Evolutionary conservation across 108 stramenopile species (phyloP).

Genomic region (Discostella pseudostelligera): DNA sequence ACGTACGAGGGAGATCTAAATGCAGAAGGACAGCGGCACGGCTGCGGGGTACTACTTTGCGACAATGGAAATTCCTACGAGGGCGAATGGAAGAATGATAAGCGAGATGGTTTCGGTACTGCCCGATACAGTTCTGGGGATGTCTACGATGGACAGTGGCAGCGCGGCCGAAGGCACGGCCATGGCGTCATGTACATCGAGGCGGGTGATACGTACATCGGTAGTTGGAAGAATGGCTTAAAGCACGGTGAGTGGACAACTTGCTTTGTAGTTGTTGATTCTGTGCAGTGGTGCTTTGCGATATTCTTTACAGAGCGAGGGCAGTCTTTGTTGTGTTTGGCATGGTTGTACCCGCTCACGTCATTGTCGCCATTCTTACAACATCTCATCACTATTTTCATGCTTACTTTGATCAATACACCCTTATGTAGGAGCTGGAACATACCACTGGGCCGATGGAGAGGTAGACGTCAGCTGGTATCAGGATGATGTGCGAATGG

Average conservation of each 20-base stretch:
- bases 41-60: constrained; percentile 45
- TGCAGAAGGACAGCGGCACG: constrained; percentile 40
- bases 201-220: constrained; percentile 47
- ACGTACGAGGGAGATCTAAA: constrained; percentile 54
- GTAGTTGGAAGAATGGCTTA: constrained; percentile 46
- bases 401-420: too few relatives aligned
- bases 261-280: too few relatives aligned
- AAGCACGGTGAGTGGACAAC: too few relatives aligned
- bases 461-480: constrained; percentile 57
- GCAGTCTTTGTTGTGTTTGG: too few relatives aligned
- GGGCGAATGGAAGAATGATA: constrained; percentile 52
- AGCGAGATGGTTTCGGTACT: constrained; percentile 49
- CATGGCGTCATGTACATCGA: constrained; percentile 54
- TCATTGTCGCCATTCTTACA: too few relatives aligned
- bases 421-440: too few relatives aligned
- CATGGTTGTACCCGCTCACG: too few relatives aligned
- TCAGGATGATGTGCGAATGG: constrained; percentile 39
- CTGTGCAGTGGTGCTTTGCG: too few relatives aligned
- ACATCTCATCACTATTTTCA: too few relatives aligned
- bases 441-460: constrained; percentile 51
- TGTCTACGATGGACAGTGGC: constrained; percentile 51
- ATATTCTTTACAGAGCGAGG: too few relatives aligned
- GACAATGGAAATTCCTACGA: constrained; percentile 54
- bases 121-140: constrained; percentile 51
- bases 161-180: constrained; percentile 38